Evolutionary conservation across 1,284 basidiomycete genomes (phyloP).

Genomic region (Heterobasidion occidentale): DNA sequence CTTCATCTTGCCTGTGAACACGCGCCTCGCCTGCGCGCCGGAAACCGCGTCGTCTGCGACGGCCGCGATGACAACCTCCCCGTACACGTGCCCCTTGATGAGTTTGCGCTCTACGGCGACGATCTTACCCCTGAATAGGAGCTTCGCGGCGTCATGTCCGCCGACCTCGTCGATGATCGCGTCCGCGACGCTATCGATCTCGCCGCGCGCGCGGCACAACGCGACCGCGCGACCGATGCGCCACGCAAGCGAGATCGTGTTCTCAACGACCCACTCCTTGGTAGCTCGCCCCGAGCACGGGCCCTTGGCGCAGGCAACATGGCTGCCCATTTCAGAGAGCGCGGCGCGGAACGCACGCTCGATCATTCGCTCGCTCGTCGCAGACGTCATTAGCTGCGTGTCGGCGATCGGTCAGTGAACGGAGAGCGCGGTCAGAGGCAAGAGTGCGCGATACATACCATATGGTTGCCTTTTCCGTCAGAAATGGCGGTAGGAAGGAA

Average conservation of each 20-base stretch:
- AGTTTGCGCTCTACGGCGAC: slow-evolving; percentile 5
- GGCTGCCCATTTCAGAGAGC: slow-evolving; percentile 7
- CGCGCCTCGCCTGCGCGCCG: not conserved
- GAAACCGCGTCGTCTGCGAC: not conserved
- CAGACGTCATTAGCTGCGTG: not conserved
- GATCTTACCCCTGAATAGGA: slow-evolving; percentile 9
- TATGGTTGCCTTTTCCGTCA: slow-evolving; percentile 5
- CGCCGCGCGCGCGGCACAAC: slow-evolving; percentile 2
- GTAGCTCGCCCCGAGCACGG: not conserved
- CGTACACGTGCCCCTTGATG: slow-evolving; percentile 7
- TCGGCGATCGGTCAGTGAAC: not conserved
- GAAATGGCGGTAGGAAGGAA: slow-evolving; percentile 5
- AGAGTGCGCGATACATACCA: not conserved
- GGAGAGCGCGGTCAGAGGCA: not conserved
- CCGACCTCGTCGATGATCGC: slow-evolving; percentile 8
- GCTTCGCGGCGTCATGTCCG: slow-evolving; percentile 2
- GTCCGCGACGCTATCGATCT: slow-evolving; percentile 6
- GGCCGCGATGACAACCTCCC: slow-evolving; percentile 5
- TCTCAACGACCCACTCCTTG: slow-evolving; percentile 3
- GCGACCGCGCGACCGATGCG: slow-evolving; percentile 7
- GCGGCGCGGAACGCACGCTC: slow-evolving; percentile 8
- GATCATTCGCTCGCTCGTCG: slow-evolving; percentile 6
- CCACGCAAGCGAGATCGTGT: slow-evolving; percentile 10
- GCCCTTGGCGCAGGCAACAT: slow-evolving; percentile 3
- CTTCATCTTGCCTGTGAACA: slow-evolving; percentile 4